Percentiles rank a stretch among this genome's conserved stretches.
Evolutionary conservation across 2,329 filamentous ascomycete genomes (phyloP).

Genomic region (Fusarium floridanum): DNA sequence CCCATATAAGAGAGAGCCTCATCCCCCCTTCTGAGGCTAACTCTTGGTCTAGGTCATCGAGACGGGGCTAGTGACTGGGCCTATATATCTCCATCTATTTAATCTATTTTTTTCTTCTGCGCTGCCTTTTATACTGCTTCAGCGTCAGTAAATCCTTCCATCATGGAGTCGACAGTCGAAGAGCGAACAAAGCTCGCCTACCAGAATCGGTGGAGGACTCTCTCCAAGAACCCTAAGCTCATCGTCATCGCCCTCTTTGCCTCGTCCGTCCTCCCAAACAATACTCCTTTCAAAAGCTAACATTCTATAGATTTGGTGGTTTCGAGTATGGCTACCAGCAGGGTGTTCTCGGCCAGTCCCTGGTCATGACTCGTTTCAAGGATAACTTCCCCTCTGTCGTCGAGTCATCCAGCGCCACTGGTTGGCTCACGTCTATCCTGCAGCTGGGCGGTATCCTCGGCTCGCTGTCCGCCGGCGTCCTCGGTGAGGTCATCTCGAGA

Average conservation of each 20-base stretch:
- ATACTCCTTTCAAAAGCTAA: neutral
- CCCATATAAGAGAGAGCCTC: neutral
- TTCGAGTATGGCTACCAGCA: conserved; percentile 57
- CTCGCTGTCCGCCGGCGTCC: conserved; percentile 60
- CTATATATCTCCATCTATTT: neutral
- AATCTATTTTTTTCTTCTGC: neutral
- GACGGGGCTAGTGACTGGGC: neutral
- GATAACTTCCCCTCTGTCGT: conserved; percentile 63
- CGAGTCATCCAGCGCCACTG: conserved; percentile 59
- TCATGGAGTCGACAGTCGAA: conserved; percentile 34
- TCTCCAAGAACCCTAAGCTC: conserved; percentile 41
- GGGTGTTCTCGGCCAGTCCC: conserved; percentile 65
- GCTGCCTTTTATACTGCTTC: neutral
- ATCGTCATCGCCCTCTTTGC: conserved; percentile 44
- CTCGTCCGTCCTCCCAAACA: conserved; percentile 28
- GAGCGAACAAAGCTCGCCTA: conserved; percentile 39
- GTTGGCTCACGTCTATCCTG: conserved; percentile 65
- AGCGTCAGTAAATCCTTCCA: neutral
- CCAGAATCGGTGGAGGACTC: conserved; percentile 42
- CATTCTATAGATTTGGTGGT: conserved; percentile 33
- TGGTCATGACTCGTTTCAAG: conserved; percentile 65
- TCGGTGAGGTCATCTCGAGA: conserved; percentile 62
- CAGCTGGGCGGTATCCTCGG: conserved; percentile 65
- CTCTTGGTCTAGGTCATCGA: neutral
- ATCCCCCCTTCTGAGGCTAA: neutral